Conservation (phyloP, 371 early-diverging fungal genomes). For the Dinochytrium kinnereticum region DNA sequence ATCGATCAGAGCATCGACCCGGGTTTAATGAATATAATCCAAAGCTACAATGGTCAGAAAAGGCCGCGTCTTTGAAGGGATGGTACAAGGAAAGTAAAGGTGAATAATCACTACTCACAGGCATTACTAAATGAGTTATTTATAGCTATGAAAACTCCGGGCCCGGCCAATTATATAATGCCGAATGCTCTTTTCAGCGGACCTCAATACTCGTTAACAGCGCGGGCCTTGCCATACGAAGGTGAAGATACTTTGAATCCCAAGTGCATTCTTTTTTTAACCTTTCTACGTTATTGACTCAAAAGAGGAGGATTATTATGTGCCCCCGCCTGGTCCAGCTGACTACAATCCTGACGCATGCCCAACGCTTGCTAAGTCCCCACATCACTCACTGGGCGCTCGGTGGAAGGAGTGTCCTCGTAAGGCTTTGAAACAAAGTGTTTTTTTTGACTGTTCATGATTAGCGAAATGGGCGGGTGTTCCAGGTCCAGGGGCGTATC, state of each 20-base stretch:
- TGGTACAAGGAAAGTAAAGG: conserved; percentile 51
- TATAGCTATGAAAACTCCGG: conserved; percentile 48
- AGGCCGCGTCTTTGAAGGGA: conserved; percentile 53
- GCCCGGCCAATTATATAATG: conserved; percentile 57
- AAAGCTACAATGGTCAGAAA: conserved; percentile 39
- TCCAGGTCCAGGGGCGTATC: conserved; percentile 53
- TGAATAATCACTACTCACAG: conserved; percentile 9
- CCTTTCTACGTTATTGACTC: not conserved
- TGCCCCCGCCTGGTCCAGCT: conserved; percentile 46
- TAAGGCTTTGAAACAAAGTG: not conserved
- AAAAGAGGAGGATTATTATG: conserved; percentile 30
- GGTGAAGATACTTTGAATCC: conserved; percentile 16
- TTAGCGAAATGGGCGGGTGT: conserved; percentile 19
- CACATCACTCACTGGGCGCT: conserved; percentile 38
- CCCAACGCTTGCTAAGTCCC: conserved; percentile 30
- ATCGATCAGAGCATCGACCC: conserved; percentile 28
- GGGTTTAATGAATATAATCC: conserved; percentile 51
- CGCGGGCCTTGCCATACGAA: conserved; percentile 33
- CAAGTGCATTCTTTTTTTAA: no score
- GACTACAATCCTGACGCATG: conserved; percentile 40
- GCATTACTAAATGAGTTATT: not conserved
- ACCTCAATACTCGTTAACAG: conserved; percentile 47
- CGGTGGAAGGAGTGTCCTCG: conserved; percentile 24
- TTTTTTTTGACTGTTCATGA: not conserved
- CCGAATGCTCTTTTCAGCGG: conserved; percentile 47